Evolutionary conservation across 2,329 filamentous ascomycete species (phyloP).

Genomic region (Ophiostoma triangulosporum): DNA sequence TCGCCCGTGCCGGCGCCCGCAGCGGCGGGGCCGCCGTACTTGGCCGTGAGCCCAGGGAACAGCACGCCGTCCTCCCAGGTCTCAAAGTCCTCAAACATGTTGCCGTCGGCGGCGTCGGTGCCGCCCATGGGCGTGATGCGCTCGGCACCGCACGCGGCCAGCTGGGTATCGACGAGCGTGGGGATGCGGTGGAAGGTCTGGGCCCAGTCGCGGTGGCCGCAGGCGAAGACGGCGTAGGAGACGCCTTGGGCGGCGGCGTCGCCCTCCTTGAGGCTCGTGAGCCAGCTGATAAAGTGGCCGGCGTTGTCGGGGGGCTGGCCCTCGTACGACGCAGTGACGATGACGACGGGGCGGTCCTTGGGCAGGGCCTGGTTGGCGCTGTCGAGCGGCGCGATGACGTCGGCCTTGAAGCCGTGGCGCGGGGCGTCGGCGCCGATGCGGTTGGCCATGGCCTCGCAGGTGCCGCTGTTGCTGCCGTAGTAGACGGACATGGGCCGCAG

Average conservation of each 20-base stretch:
- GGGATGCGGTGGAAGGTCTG: conserved; percentile 56
- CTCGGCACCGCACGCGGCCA: conserved; percentile 35
- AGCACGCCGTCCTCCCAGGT: conserved; percentile 47
- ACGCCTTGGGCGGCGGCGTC: conserved; percentile 20
- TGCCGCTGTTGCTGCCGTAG: conserved; percentile 46
- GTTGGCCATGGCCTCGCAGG: conserved; percentile 57
- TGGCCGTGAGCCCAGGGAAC: conserved; percentile 35
- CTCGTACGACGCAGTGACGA: conserved; percentile 59
- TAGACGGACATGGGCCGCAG: conserved; percentile 45
- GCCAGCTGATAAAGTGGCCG: conserved; percentile 22
- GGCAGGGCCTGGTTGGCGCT: conserved; percentile 46
- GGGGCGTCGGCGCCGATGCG: conserved; percentile 41
- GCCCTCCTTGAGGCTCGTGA: background rate
- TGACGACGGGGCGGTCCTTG: conserved; percentile 45
- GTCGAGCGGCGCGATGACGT: conserved; percentile 43
- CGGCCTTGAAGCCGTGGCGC: conserved; percentile 41
- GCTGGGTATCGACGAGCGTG: conserved; percentile 41
- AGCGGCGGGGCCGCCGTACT: conserved; percentile 20
- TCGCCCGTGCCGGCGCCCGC: background rate
- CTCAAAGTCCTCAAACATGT: conserved; percentile 57
- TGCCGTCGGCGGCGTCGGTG: conserved; percentile 46
- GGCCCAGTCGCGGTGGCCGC: conserved; percentile 37
- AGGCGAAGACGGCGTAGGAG: conserved; percentile 57
- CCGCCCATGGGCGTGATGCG: conserved; percentile 36
- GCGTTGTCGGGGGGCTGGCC: conserved; percentile 64